phyloP scores from a whole-genome alignment of 2,329 filamentous ascomycete genomes.

The Apiospora sp. region DNA sequence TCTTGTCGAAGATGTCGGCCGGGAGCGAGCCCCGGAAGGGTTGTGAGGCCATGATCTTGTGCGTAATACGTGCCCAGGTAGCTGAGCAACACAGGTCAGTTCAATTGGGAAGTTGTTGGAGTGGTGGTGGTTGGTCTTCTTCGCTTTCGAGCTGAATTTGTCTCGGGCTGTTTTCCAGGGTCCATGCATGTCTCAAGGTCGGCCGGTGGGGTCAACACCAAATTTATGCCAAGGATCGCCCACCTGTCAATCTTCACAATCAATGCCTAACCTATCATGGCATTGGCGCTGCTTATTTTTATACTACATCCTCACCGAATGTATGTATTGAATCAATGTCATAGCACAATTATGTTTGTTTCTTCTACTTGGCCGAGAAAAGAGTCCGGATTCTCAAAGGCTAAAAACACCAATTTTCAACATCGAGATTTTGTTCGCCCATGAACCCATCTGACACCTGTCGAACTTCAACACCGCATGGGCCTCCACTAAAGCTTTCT shows the following conservation, averaged over 20 bases:
- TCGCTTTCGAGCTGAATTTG: background rate
- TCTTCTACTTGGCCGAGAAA: too few relatives aligned
- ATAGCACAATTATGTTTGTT: too few relatives aligned
- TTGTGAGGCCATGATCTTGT: conserved; percentile 25
- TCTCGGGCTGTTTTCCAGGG: background rate
- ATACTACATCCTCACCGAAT: too few relatives aligned
- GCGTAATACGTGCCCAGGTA: background rate
- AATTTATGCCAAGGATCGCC: background rate
- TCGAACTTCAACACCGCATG: too few relatives aligned
- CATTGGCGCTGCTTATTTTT: too few relatives aligned
- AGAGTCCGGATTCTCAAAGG: too few relatives aligned
- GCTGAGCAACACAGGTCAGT: conserved; percentile 11
- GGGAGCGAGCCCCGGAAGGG: conserved; percentile 48
- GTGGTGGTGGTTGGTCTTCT: background rate
- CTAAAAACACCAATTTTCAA: too few relatives aligned
- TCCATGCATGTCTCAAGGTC: background rate
- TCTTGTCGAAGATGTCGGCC: conserved; percentile 65
- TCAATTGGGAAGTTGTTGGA: conserved; percentile 12
- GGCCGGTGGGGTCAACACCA: background rate
- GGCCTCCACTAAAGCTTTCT: too few relatives aligned
- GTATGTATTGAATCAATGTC: too few relatives aligned
- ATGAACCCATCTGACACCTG: too few relatives aligned
- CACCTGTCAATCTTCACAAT: background rate
- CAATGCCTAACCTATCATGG: too few relatives aligned
- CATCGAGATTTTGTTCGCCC: too few relatives aligned